Evolutionary conservation across 1,284 basidiomycete species (phyloP).

Genomic region (Heterobasidion parviporum): DNA sequence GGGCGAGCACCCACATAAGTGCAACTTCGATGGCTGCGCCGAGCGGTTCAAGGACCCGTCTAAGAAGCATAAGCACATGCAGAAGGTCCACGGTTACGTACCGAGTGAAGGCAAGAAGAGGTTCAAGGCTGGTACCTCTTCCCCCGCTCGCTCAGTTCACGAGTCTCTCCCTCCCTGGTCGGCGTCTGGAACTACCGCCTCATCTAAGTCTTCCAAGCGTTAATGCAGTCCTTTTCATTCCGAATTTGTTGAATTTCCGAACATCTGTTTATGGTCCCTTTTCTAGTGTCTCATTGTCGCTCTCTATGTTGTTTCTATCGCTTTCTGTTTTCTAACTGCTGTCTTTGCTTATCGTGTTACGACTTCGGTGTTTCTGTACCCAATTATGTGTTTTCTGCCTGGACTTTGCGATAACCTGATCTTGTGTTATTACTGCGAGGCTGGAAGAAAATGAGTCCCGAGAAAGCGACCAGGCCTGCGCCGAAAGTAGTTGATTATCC

Average conservation of each 20-base stretch:
- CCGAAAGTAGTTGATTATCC: too few species aligned
- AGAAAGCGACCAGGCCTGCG: too few species aligned
- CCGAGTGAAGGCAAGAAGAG: constrained; percentile 39
- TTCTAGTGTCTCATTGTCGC: too few species aligned
- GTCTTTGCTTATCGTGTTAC: background rate
- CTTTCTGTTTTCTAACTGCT: too few species aligned
- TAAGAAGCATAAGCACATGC: constrained; percentile 51
- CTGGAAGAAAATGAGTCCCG: background rate
- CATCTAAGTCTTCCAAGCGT: too few species aligned
- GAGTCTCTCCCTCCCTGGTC: constrained; percentile 9
- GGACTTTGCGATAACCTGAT: background rate
- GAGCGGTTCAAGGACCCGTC: constrained; percentile 56
- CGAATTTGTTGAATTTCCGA: too few species aligned
- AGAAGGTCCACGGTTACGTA: constrained; percentile 41
- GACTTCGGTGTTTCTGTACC: background rate
- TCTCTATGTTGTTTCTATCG: too few species aligned
- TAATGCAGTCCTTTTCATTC: too few species aligned
- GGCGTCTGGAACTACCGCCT: too few species aligned
- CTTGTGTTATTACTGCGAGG: background rate
- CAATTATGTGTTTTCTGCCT: background rate
- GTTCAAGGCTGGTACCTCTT: constrained; percentile 18
- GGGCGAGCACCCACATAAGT: constrained; percentile 45
- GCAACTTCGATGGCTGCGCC: constrained; percentile 41
- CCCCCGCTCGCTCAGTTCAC: background rate
- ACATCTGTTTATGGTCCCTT: too few species aligned